These are phyloP conservation scores for Daedaleopsis sinensis DNA, from an alignment of 768 basidiomycete species.

Conservation along the genomic window DNA sequence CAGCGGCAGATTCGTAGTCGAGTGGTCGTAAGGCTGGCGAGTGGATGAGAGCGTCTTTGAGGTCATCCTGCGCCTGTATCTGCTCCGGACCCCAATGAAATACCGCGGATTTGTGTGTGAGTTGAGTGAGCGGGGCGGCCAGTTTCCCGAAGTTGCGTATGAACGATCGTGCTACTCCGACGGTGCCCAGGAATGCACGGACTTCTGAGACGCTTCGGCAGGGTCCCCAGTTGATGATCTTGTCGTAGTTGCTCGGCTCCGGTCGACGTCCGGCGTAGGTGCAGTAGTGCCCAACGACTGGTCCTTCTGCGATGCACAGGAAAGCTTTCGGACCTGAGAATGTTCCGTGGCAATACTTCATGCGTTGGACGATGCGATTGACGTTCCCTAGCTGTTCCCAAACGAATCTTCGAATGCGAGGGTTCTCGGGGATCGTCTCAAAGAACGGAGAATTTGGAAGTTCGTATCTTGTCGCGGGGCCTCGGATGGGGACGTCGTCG, in stretches of 20 bases:
- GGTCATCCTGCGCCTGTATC: slow-evolving; percentile 13
- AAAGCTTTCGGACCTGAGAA: slow-evolving; percentile 40
- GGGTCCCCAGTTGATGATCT: slow-evolving; percentile 29
- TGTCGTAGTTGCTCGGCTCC: slow-evolving; percentile 29
- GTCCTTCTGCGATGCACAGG: slow-evolving; percentile 30
- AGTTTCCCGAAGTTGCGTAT: slow-evolving; percentile 27
- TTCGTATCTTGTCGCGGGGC: slow-evolving; percentile 36
- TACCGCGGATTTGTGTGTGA: slow-evolving; percentile 25
- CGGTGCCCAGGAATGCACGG: slow-evolving; percentile 29
- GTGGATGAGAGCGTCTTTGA: slow-evolving; percentile 20
- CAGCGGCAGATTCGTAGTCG: slow-evolving; percentile 20
- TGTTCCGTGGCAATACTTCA: slow-evolving; percentile 40
- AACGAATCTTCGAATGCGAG: slow-evolving; percentile 38
- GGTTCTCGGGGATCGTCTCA: slow-evolving; percentile 42
- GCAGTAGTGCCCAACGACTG: slow-evolving; percentile 42
- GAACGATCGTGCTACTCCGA: slow-evolving; percentile 23
- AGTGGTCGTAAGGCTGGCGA: slow-evolving; percentile 24
- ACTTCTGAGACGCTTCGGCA: slow-evolving; percentile 25
- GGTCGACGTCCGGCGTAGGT: slow-evolving; percentile 37
- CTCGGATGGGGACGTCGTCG: slow-evolving; percentile 42
- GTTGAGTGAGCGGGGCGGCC: slow-evolving; percentile 19
- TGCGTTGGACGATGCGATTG: slow-evolving; percentile 39
- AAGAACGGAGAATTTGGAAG: slow-evolving; percentile 26
- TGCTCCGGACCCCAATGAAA: slow-evolving; percentile 24
- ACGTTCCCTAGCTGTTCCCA: slow-evolving; percentile 42